A percentile compares a stretch with the other conserved stretches of the same genome.
These are phyloP conservation scores for Xylaria multiplex DNA, from an alignment of 2,329 filamentous ascomycete genomes.

Conservation along the genomic window DNA sequence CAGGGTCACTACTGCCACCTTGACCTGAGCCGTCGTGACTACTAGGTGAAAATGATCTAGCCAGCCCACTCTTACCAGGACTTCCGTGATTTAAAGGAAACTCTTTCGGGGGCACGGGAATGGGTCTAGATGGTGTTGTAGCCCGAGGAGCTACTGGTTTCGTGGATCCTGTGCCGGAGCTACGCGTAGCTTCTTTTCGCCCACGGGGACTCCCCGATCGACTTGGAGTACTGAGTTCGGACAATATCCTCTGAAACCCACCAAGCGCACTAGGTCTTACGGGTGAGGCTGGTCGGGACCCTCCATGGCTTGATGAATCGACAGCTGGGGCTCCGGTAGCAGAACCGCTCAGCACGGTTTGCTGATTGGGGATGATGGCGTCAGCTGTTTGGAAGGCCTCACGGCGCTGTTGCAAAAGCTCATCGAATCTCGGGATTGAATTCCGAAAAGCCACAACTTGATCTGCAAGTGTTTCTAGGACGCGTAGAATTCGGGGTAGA, in stretches of 20 bases:
- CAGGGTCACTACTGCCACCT: slow-evolving; percentile 48
- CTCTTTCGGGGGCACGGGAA: slow-evolving; percentile 56
- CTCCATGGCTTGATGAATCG: slow-evolving; percentile 57
- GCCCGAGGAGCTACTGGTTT: slow-evolving; percentile 45
- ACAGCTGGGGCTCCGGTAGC: slow-evolving; percentile 44
- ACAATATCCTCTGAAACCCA: slow-evolving; percentile 69
- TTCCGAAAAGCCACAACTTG: slow-evolving; percentile 71
- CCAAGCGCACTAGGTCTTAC: slow-evolving; percentile 66
- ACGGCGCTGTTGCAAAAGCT: slow-evolving; percentile 72
- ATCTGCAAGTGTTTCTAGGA: slow-evolving; percentile 69
- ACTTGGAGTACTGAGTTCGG: slow-evolving; percentile 66
- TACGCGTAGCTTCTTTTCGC: slow-evolving; percentile 57
- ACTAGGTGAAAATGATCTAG: slow-evolving; percentile 56
- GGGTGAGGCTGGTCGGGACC: slow-evolving; percentile 62
- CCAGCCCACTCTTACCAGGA: slow-evolving; percentile 47
- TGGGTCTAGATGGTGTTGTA: slow-evolving; percentile 50
- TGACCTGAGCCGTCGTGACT: slow-evolving; percentile 47
- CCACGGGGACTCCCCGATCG: slow-evolving; percentile 61
- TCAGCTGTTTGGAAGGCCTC: slow-evolving; percentile 72
- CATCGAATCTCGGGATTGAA: slow-evolving; percentile 76
- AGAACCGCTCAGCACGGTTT: slow-evolving; percentile 44
- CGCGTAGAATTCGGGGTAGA: slow-evolving; percentile 63
- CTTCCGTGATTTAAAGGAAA: slow-evolving; percentile 53
- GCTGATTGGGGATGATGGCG: slow-evolving; percentile 54
- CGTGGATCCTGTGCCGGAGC: slow-evolving; percentile 44